phyloP scores from a whole-genome alignment of 441 rosid genomes.

The Populus hybrid region DNA sequence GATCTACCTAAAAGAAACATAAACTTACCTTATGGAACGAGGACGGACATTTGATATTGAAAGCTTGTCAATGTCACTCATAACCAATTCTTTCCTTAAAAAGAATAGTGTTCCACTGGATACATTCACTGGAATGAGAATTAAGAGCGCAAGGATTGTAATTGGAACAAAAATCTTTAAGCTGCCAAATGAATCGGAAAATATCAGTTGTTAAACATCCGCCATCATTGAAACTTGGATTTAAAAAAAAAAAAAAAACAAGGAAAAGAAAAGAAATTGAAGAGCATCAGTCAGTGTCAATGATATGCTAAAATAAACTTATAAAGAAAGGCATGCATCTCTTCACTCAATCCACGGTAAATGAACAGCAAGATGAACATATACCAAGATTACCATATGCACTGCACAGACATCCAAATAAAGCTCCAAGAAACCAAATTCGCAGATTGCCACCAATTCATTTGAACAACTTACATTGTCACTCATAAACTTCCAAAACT shows the following conservation, averaged over 20 bases:
- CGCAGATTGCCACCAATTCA: not conserved
- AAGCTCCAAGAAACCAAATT: not conserved
- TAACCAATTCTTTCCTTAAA: conserved; percentile 73
- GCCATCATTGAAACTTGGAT: not conserved
- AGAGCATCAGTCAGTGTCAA: not conserved
- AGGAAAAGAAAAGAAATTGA: not conserved
- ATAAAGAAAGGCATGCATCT: not conserved
- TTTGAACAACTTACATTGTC: not conserved
- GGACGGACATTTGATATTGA: conserved; percentile 93
- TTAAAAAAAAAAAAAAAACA: not conserved
- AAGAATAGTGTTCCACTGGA: conserved; percentile 85
- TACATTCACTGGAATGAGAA: conserved; percentile 92
- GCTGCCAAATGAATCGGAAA: conserved; percentile 43
- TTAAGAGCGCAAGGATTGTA: conserved; percentile 64
- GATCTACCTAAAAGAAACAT: not conserved
- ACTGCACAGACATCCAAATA: not conserved
- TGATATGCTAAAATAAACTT: not conserved
- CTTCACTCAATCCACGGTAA: not conserved
- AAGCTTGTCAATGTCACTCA: conserved; percentile 86
- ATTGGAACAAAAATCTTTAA: conserved; percentile 83
- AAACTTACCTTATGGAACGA: conserved; percentile 60
- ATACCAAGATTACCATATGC: not conserved
- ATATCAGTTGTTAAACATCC: not conserved
- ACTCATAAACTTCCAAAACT: not conserved
- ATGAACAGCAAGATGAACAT: not conserved